These are phyloP conservation scores for Filobasidium floriforme DNA, from an alignment of 768 basidiomycete genomes.

Conservation along the genomic window DNA sequence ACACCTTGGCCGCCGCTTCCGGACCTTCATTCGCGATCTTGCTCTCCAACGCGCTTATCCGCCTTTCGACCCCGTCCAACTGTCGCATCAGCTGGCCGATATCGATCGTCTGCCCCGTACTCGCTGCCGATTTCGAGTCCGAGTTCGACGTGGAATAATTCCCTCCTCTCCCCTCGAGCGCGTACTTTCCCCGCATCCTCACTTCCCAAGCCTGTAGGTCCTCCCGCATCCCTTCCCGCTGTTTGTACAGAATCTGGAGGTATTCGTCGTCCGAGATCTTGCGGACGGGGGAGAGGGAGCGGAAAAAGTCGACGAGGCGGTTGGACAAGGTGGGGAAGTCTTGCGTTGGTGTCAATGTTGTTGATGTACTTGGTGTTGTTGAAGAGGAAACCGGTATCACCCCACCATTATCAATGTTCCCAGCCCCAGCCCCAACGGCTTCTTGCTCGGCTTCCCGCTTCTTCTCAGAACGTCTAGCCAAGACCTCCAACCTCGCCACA, in stretches of 20 bases:
- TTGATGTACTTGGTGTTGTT: neutral
- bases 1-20: neutral
- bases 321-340: conserved; percentile 26
- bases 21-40: conserved; percentile 12
- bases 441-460: neutral
- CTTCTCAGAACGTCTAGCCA: conserved; percentile 42
- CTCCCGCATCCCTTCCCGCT: conserved; percentile 52
- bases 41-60: conserved; percentile 12
- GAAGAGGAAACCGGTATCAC: neutral
- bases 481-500: conserved; percentile 56
- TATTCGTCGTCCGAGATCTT: conserved; percentile 68
- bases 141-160: neutral
- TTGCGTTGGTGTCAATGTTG: neutral
- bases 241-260: conserved; percentile 54
- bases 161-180: neutral
- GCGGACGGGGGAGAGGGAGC: conserved; percentile 51
- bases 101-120: conserved; percentile 5
- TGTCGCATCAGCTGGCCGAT: conserved; percentile 16
- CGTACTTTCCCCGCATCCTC: conserved; percentile 5
- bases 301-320: conserved; percentile 36
- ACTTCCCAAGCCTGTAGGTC: conserved; percentile 3
- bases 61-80: conserved; percentile 16
- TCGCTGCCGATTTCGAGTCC: neutral
- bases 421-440: conserved; percentile 18
- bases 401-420: too few relatives aligned